Base-by-base conservation (phyloP, 768 basidiomycete genomes). In the Zangia roseola region DNA sequence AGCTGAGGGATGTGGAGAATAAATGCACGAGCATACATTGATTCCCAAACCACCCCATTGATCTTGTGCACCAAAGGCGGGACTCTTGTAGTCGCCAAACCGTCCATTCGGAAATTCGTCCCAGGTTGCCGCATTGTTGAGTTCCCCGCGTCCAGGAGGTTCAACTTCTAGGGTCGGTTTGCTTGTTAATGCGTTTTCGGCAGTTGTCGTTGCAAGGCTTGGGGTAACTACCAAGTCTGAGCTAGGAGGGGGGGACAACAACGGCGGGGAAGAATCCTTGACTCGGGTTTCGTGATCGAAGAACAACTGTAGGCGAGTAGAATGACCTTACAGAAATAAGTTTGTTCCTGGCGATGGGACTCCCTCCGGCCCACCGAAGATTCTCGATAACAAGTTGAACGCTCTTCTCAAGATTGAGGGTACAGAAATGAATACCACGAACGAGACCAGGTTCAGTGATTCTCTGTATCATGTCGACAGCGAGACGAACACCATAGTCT, bases 91-190 rank as follows among this genome's bases (percentile, higher is more conserved):
- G 67, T 98, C 97, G 53, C 97, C 97, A 67, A 97, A 98, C 10
- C 97, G 86, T 30, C 97, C 97, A 64, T 99, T 99, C 7, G 97
- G 97, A 65, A 97, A 98, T 61, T 99, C 97, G 59, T 93, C 91
- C 91, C 91, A 93, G 17, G 82, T 82, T 2, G 84, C 78, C 0
- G 87, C 87, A 54, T 86, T 80, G 59, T 86, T 90, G 7, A 86
- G 71, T 54, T 91, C 89, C 6, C 87, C 88, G 37, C 80, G 78
- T 23, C 86, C 84, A 24, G 64, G 56, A 5, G 74, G 79, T 52
- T 88, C 86, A 1, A 62, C 66, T 9, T 84, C 79, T 4, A 72
- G 68, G 9, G 69, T 50, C n/a, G 80, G 73, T 16, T 77, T 70
- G 8, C 70, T 69, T 33, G 78, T 69, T 36, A 92, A 63, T 43